Conservation (phyloP, 2,329 filamentous ascomycete species). For the Talaromyces albobiverticillius region DNA sequence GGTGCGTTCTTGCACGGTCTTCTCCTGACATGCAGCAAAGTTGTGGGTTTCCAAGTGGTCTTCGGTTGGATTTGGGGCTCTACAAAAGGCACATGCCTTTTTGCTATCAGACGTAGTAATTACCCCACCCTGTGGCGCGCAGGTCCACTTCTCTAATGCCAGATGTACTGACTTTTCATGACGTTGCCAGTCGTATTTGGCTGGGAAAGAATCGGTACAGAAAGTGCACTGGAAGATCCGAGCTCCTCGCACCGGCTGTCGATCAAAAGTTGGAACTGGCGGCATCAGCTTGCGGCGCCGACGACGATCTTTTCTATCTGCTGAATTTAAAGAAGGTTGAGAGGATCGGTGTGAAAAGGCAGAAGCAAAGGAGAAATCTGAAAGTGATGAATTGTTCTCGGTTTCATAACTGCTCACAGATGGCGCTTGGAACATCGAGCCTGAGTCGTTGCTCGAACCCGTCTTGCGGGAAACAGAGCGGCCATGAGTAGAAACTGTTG, state of each 20-base stretch:
- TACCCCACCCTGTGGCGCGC: conserved; percentile 56
- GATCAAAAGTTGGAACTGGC: conserved; percentile 38
- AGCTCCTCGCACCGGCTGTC: conserved; percentile 38
- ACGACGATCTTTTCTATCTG: conserved; percentile 58
- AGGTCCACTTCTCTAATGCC: conserved; percentile 58
- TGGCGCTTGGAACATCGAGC: conserved; percentile 49
- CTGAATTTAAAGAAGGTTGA: conserved; percentile 55
- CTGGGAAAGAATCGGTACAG: conserved; percentile 55
- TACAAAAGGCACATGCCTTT: conserved; percentile 59
- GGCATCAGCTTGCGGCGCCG: conserved; percentile 51
- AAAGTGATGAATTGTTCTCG: conserved; percentile 50
- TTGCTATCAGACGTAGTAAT: conserved; percentile 47
- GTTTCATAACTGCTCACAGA: conserved; percentile 56
- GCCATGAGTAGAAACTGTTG: conserved; percentile 30
- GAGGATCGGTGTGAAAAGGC: conserved; percentile 56
- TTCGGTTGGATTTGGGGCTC: conserved; percentile 49
- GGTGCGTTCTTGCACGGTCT: conserved; percentile 57
- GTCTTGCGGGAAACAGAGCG: conserved; percentile 36
- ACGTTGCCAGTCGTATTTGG: conserved; percentile 59
- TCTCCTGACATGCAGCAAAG: conserved; percentile 58
- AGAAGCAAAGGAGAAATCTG: conserved; percentile 54
- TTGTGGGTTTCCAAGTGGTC: conserved; percentile 61
- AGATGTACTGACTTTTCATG: conserved; percentile 59
- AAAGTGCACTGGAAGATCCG: conserved; percentile 59
- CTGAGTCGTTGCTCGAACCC: conserved; percentile 53